Percentiles rank a stretch among this genome's conserved stretches.
Evolutionary conservation across 108 stramenopile genomes (phyloP).

Genomic region (Asterionellopsis glacialis): DNA sequence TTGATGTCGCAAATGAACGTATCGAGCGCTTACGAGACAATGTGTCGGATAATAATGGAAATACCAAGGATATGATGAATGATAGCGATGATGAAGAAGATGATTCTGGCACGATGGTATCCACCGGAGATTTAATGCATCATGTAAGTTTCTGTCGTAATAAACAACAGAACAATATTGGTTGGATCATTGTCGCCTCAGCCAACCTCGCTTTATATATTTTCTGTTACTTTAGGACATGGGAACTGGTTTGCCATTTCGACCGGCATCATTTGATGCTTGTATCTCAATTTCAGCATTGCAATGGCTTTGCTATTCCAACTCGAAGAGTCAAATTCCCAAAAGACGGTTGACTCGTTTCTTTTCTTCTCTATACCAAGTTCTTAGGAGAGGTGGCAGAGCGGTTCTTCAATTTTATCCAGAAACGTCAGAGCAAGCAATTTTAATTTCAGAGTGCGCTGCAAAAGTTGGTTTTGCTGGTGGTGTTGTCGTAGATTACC

Average conservation of each 20-base stretch:
- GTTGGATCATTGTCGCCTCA: constrained; percentile 18
- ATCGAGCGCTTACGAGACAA: constrained; percentile 61
- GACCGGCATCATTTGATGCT: constrained; percentile 98
- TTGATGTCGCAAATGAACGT: constrained; percentile 90
- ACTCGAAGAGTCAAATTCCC: constrained; percentile 82
- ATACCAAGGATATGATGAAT: constrained; percentile 13
- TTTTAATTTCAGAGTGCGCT: constrained; percentile 92
- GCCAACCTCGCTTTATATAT: constrained; percentile 1
- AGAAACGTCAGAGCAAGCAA: constrained; percentile 93
- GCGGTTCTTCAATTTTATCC: constrained; percentile 99
- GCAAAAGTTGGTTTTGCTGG: constrained; percentile 93
- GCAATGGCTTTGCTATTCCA: constrained; percentile 99
- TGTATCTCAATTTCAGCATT: constrained; percentile 97
- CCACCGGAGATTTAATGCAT: constrained; percentile 77
- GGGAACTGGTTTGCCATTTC: constrained; percentile 98
- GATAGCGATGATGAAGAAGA: constrained; percentile 30
- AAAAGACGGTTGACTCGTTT: constrained; percentile 88
- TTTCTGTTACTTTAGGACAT: constrained; percentile 63
- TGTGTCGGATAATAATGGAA: constrained; percentile 7
- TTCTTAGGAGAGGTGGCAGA: constrained; percentile 86
- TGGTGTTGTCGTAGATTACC: constrained; percentile 99
- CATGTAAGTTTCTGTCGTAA: constrained; percentile 32
- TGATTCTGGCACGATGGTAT: constrained; percentile 13
- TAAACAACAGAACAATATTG: background rate
- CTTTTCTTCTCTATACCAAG: constrained; percentile 92